Evolutionary conservation across 2,329 filamentous ascomycete species (phyloP).

Genomic region (Elsinoe arachidis): DNA sequence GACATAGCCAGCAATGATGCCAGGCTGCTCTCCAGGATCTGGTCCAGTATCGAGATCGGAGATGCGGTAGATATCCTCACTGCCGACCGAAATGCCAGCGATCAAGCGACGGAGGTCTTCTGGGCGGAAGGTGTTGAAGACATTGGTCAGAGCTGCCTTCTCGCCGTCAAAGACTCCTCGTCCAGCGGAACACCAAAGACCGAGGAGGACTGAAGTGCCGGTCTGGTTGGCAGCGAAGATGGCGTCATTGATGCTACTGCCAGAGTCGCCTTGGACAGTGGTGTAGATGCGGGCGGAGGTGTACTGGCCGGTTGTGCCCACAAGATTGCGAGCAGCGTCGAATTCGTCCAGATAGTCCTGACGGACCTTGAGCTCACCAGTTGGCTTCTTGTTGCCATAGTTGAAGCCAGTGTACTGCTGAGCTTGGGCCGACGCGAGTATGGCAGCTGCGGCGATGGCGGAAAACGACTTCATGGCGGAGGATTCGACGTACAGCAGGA

Average conservation of each 20-base stretch:
- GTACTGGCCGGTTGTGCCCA: slow-evolving; percentile 47
- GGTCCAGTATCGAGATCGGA: slow-evolving; percentile 9
- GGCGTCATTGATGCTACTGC: slow-evolving; percentile 54
- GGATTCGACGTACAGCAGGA: background rate
- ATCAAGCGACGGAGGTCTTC: slow-evolving; percentile 56
- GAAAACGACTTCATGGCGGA: background rate
- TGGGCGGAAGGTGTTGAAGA: slow-evolving; percentile 60
- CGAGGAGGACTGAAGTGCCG: slow-evolving; percentile 69
- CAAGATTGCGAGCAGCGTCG: slow-evolving; percentile 51
- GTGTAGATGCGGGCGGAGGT: slow-evolving; percentile 67
- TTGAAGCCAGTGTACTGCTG: slow-evolving; percentile 46
- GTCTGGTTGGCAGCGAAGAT: slow-evolving; percentile 77
- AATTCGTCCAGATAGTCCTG: slow-evolving; percentile 61
- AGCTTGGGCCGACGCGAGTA: background rate
- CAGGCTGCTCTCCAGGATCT: slow-evolving; percentile 10
- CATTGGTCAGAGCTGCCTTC: slow-evolving; percentile 59
- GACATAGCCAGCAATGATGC: slow-evolving; percentile 7
- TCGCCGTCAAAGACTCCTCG: slow-evolving; percentile 60
- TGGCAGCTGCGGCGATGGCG: background rate
- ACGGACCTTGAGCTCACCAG: slow-evolving; percentile 52
- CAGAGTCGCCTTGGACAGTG: slow-evolving; percentile 49
- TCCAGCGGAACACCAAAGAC: slow-evolving; percentile 70
- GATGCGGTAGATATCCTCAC: slow-evolving; percentile 56
- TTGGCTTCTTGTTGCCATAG: slow-evolving; percentile 56
- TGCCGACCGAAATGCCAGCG: slow-evolving; percentile 76